Percentiles rank a stretch among this genome's conserved stretches.
Evolutionary conservation across 352 stramenopile genomes (phyloP).

Genomic region (Phytopythium aichiense): DNA sequence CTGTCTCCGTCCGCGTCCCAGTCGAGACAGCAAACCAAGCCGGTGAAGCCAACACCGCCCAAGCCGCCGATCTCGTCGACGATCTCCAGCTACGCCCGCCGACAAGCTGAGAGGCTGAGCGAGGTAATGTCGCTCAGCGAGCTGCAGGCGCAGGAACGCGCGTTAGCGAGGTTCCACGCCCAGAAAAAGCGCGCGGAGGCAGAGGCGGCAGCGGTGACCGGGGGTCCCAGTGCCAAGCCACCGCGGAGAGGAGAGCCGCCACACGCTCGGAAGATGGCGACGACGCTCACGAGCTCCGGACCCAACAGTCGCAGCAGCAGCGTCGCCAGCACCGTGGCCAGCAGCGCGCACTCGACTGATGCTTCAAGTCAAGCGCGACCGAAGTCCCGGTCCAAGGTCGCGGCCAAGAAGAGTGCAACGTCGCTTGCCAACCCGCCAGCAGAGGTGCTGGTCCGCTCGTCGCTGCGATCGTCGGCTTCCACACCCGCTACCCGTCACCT

Average conservation of each 20-base stretch:
- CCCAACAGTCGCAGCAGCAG: constrained; percentile 3
- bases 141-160: constrained; percentile 45
- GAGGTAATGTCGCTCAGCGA: constrained; percentile 44
- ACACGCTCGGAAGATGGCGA: background rate
- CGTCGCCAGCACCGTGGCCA: background rate
- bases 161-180: constrained; percentile 33
- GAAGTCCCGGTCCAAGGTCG: background rate
- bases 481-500: background rate
- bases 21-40: background rate
- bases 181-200: constrained; percentile 25
- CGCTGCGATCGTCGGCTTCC: background rate
- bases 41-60: constrained; percentile 11
- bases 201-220: background rate
- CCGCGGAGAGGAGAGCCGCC: constrained; percentile 9
- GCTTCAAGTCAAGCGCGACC: background rate
- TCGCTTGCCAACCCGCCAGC: background rate
- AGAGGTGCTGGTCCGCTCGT: background rate
- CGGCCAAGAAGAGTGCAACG: constrained; percentile 2
- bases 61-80: constrained; percentile 1
- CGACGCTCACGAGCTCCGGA: background rate
- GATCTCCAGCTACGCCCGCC: constrained; percentile 4
- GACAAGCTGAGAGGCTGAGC: constrained; percentile 22
- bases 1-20: background rate
- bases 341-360: background rate
- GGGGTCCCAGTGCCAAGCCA: background rate